These are phyloP conservation scores for Akanthomyces muscarius DNA, from an alignment of 2,329 filamentous ascomycete genomes.

Conservation along the genomic window DNA sequence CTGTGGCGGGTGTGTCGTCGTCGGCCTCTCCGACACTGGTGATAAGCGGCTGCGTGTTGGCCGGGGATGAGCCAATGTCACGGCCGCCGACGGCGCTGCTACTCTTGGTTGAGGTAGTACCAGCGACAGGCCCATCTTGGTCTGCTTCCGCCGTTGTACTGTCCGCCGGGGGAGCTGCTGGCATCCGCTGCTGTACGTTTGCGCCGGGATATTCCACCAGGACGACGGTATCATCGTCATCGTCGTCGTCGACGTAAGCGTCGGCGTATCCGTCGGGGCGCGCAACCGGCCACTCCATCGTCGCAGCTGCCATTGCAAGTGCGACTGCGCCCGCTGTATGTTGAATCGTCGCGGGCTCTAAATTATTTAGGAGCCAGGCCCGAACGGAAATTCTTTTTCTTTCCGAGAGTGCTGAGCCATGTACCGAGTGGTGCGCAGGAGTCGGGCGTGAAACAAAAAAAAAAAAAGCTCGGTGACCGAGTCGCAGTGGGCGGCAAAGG, in stretches of 20 bases:
- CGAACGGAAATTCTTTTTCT: background rate
- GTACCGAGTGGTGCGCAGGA: background rate
- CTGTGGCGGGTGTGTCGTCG: background rate
- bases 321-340: background rate
- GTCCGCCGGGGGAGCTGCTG: background rate
- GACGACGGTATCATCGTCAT: constrained; percentile 9
- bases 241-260: background rate
- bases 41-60: background rate
- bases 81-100: background rate
- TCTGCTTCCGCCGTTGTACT: background rate
- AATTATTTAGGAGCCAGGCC: no score
- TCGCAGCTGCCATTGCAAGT: constrained; percentile 2
- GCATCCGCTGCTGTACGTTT: background rate
- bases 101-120: background rate
- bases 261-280: background rate
- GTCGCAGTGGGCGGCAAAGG: background rate
- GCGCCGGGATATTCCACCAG: constrained; percentile 7
- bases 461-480: constrained; percentile 1
- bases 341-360: background rate
- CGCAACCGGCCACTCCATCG: constrained; percentile 3
- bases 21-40: background rate
- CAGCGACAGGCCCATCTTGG: background rate
- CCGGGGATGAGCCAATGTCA: background rate
- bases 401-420: background rate
- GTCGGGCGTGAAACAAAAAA: background rate